phyloP scores from a whole-genome alignment of 2,329 filamentous ascomycete species.

The Diplocarpon mali region DNA sequence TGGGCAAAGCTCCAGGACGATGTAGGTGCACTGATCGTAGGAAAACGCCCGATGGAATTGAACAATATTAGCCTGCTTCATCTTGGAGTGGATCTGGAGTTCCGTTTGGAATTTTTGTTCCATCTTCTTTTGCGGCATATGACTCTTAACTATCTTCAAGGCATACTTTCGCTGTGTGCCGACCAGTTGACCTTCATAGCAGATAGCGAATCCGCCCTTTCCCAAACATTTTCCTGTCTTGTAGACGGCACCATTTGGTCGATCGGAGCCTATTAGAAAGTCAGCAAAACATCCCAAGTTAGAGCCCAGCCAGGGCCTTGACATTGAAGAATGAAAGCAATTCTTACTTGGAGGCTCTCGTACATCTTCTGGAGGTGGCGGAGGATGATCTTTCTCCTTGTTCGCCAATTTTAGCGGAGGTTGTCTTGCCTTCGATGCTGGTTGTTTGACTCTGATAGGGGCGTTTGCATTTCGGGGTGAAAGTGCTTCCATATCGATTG shows the following conservation, averaged over 20 bases:
- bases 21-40: constrained; percentile 79
- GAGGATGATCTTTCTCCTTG: constrained; percentile 53
- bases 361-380: constrained; percentile 50
- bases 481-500: constrained; percentile 49
- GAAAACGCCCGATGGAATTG: constrained; percentile 92
- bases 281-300: background rate
- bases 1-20: constrained; percentile 86
- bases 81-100: constrained; percentile 95
- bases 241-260: constrained; percentile 60
- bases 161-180: constrained; percentile 59
- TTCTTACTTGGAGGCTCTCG: constrained; percentile 46
- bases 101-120: constrained; percentile 79
- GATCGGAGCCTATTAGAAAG: constrained; percentile 36
- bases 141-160: constrained; percentile 73
- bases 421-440: constrained; percentile 38
- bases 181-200: constrained; percentile 59
- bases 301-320: background rate
- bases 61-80: constrained; percentile 91
- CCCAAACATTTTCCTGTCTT: constrained; percentile 64
- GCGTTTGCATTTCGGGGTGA: constrained; percentile 55
- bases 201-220: constrained; percentile 75
- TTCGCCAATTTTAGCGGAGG: constrained; percentile 35
- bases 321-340: background rate
- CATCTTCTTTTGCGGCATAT: constrained; percentile 67
- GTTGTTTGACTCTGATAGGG: constrained; percentile 36